Evolutionary conservation across 257 asterid species (phyloP).

Genomic region (Solanum sitiens): DNA sequence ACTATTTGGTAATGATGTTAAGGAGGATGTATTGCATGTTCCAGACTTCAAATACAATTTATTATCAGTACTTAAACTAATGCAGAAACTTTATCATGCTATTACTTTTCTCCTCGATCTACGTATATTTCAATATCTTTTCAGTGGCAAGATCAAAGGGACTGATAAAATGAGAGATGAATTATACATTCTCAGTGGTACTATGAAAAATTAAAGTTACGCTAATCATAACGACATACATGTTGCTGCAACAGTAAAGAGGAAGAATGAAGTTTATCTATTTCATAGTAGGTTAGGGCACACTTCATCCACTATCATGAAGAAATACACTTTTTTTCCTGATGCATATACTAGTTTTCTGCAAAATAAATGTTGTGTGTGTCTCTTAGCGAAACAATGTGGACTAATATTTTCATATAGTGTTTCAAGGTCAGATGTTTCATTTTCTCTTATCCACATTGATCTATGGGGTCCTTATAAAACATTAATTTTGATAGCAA

Average conservation of each 20-base stretch:
- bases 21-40: neutral
- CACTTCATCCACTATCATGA: neutral
- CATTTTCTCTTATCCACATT: neutral
- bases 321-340: no score
- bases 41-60: neutral
- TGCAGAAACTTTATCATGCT: no score
- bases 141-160: neutral
- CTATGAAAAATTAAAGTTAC: no score
- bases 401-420: neutral
- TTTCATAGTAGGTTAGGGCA: no score
- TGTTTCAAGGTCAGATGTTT: neutral
- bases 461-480: neutral
- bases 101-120: neutral
- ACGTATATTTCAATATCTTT: neutral
- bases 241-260: neutral
- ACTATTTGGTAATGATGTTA: neutral
- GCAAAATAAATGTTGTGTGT: neutral
- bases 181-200: neutral
- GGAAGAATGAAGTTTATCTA: no score
- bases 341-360: neutral
- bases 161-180: neutral
- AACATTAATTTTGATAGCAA: neutral
- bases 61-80: no score
- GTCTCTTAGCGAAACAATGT: neutral
- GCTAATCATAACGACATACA: neutral